Evolutionary conservation across 225 moss, liverwort and hornwort species (phyloP).

Genomic region (Straminergon stramineum): DNA sequence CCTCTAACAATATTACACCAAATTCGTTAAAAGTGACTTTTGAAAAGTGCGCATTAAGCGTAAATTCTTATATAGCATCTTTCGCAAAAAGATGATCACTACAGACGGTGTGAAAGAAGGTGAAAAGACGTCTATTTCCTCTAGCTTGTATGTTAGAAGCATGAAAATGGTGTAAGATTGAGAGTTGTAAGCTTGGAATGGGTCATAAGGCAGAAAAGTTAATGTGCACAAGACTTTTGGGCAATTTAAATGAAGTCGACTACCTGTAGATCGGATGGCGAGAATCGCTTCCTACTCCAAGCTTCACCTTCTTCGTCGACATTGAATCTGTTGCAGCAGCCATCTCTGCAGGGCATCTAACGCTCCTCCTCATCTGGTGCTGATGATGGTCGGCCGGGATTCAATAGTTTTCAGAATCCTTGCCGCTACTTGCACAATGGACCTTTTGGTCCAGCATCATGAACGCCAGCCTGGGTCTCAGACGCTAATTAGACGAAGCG

Average conservation of each 20-base stretch:
- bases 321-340: not conserved
- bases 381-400: not conserved
- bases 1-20: constrained; percentile 1
- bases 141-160: not conserved
- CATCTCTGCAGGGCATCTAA: not conserved
- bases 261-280: constrained; percentile 30
- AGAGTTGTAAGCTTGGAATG: not conserved
- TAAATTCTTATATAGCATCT: not conserved
- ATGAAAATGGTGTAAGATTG: not conserved
- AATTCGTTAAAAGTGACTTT: not conserved
- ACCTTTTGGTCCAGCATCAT: not conserved
- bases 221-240: not conserved
- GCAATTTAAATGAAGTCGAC: not conserved
- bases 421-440: not conserved
- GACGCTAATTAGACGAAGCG: not conserved
- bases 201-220: not conserved
- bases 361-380: constrained; percentile 1
- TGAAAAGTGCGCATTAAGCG: not conserved
- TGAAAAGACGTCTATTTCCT: not conserved
- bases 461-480: not conserved
- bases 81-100: not conserved
- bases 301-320: constrained; percentile 1
- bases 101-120: not conserved
- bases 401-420: not conserved
- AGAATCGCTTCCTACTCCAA: constrained; percentile 16